Evolutionary conservation across 305 asterid species (phyloP).

Genomic region (Ilex paraguariensis): DNA sequence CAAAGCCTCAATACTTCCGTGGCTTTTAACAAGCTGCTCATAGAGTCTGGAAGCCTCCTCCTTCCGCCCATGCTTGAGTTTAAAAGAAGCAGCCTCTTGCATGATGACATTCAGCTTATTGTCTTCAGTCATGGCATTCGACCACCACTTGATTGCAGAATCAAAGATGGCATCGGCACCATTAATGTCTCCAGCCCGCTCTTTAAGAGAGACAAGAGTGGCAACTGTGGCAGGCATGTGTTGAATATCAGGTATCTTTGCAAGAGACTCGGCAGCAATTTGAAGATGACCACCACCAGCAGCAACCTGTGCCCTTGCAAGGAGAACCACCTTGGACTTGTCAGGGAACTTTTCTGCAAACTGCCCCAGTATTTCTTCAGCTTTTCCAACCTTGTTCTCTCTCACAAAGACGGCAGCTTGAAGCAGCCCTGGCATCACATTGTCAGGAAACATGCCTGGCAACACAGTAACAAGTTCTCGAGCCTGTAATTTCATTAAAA

Average conservation of each 20-base stretch:
- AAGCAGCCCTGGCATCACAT: slow-evolving; percentile 69
- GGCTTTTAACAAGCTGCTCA: slow-evolving; percentile 69
- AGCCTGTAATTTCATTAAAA: slow-evolving; percentile 47
- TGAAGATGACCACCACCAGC: slow-evolving; percentile 89
- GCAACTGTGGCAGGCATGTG: slow-evolving; percentile 90
- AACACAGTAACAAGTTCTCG: slow-evolving; percentile 80
- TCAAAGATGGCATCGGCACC: slow-evolving; percentile 78
- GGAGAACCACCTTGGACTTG: slow-evolving; percentile 48
- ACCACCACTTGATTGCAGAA: slow-evolving; percentile 78
- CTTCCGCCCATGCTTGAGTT: slow-evolving; percentile 76
- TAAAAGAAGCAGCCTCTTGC: slow-evolving; percentile 90
- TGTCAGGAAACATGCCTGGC: slow-evolving; percentile 68
- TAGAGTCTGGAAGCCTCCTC: slow-evolving; percentile 76
- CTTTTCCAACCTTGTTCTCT: slow-evolving; percentile 90
- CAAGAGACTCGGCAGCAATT: slow-evolving; percentile 85
- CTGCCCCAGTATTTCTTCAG: slow-evolving; percentile 72
- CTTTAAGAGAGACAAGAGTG: slow-evolving; percentile 75
- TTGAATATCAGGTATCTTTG: slow-evolving; percentile 68
- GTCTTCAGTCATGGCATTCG: slow-evolving; percentile 76
- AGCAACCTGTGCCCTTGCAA: slow-evolving; percentile 90
- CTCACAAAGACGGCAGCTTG: slow-evolving; percentile 85
- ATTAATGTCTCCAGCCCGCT: slow-evolving; percentile 81
- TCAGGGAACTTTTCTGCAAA: slow-evolving; percentile 67
- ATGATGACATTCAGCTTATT: slow-evolving; percentile 50
- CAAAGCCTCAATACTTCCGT: slow-evolving; percentile 69